Evolutionary conservation across 331 rosid genomes (phyloP), one percentile per base, ranked within the genome.

Genomic region (Pyrus hybrid): DNA sequence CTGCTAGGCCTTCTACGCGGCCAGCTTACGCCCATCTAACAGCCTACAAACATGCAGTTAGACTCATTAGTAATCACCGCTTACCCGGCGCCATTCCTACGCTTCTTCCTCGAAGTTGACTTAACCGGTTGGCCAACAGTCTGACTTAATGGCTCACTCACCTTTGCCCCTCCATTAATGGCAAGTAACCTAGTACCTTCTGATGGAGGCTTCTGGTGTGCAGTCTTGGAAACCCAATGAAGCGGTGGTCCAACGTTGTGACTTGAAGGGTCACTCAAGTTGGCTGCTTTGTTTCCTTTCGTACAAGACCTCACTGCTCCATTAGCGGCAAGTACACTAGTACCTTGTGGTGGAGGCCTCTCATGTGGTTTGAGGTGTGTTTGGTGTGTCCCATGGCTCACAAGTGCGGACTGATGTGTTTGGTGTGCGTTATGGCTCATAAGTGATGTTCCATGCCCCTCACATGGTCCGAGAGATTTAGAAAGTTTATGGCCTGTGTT

Each of bases 31-130:
- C 65, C 47, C 20, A 30, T 70, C 67, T 64, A 37, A 13, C 10
- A 65, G 16, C 58, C 47, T 41, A 41, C 78, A 43, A 43, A 29
- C 63, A 67, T 54, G 73, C 9, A 63, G 62, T 30, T 21, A 0
- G 54, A 47, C 2, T 47, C 54, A 47, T 47, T 47, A 14, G 54
- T 14, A 47, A 47, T 14, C 54, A 47, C 17, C 20, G 20, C 54
- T 47, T 14, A 47, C 54, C 54, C 20, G 54, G 54, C 20, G 8
- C 18, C 58, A 69, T 76, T 63, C 26, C 72, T 53, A 20, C 67
- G 80, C 20, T 54, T 75, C 21, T 45, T 77, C 53, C 83, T 70
- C 80, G 54, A 47, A 47, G 54, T 16, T 47, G 54, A 47, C 17
- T 47, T 47, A 16, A 47, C 18, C 0, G 70, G 29, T 11, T 35